Conservation (phyloP, 106 monocot genomes). For the Agapanthus africanus region DNA sequence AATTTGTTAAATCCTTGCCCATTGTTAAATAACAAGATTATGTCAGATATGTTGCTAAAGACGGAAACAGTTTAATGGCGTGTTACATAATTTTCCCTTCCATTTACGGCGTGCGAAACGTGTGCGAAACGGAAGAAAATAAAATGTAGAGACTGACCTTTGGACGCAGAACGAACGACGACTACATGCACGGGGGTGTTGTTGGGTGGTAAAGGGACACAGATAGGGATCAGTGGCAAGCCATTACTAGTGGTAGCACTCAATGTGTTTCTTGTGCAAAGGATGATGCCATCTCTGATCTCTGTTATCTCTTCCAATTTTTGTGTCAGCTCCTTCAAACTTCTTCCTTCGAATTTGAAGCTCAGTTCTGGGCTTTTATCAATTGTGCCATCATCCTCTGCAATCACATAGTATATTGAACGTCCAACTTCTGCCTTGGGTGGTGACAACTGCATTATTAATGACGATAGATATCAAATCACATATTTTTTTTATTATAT, state of each 20-base stretch:
- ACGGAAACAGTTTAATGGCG: too few relatives aligned
- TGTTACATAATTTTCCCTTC: too few relatives aligned
- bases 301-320: slow-evolving; percentile 43
- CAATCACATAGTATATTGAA: slow-evolving; percentile 2
- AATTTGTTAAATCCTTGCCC: too few relatives aligned
- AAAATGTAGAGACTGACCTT: slow-evolving; percentile 38
- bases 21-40: too few relatives aligned
- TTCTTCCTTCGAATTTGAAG: slow-evolving; percentile 35
- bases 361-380: slow-evolving; percentile 21
- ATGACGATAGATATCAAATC: too few relatives aligned
- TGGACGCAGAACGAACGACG: slow-evolving; percentile 26
- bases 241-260: slow-evolving; percentile 41
- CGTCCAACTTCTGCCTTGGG: slow-evolving; percentile 3
- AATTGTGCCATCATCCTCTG: slow-evolving; percentile 9
- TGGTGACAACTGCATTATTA: too few relatives aligned
- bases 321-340: slow-evolving; percentile 27
- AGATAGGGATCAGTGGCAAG: too few relatives aligned
- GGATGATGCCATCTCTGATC: slow-evolving; percentile 24
- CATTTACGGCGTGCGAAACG: too few relatives aligned
- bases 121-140: too few relatives aligned
- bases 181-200: slow-evolving; percentile 38
- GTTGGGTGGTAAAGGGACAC: slow-evolving; percentile 46
- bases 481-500: too few relatives aligned
- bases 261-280: slow-evolving; percentile 38
- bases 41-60: too few relatives aligned